These are phyloP conservation scores for Colletotrichum cordylinicola DNA, from an alignment of 2,329 filamentous ascomycete genomes.

Conservation along the genomic window DNA sequence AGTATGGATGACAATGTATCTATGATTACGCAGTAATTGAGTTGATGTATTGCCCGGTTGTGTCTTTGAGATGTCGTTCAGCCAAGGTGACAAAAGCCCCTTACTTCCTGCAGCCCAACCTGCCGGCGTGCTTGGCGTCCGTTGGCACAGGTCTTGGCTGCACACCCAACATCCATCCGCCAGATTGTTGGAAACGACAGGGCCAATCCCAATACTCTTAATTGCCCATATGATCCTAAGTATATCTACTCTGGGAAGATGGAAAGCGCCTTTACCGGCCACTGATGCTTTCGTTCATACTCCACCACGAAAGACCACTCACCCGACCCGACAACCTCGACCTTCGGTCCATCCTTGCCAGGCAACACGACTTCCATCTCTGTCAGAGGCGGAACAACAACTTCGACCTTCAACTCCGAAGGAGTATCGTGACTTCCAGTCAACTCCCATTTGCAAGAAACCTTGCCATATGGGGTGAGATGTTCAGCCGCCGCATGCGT, in stretches of 20 bases:
- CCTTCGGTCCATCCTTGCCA: not conserved
- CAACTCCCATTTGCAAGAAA: not conserved
- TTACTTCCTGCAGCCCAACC: not conserved
- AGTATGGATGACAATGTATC: not conserved
- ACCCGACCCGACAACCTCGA: not conserved
- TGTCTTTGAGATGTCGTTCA: not conserved
- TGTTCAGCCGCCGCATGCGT: not conserved
- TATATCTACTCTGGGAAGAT: not conserved
- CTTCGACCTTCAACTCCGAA: not conserved
- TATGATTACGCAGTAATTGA: not conserved
- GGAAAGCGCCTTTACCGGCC: not conserved
- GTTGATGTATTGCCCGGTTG: not conserved
- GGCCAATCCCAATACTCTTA: not conserved
- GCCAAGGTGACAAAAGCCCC: not conserved
- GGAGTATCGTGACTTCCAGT: not conserved
- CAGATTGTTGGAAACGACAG: not conserved
- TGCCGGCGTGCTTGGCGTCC: accelerated
- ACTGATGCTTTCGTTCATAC: not conserved
- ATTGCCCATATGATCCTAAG: not conserved
- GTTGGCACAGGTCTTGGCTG: not conserved
- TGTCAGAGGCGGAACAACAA: conserved; percentile 9
- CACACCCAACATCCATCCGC: not conserved
- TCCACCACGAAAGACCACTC: not conserved
- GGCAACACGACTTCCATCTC: conserved; percentile 18
- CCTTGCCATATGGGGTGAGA: not conserved